Conservation (phyloP, 192 early-diverging fungal genomes). For the Coemansia sp. region DNA sequence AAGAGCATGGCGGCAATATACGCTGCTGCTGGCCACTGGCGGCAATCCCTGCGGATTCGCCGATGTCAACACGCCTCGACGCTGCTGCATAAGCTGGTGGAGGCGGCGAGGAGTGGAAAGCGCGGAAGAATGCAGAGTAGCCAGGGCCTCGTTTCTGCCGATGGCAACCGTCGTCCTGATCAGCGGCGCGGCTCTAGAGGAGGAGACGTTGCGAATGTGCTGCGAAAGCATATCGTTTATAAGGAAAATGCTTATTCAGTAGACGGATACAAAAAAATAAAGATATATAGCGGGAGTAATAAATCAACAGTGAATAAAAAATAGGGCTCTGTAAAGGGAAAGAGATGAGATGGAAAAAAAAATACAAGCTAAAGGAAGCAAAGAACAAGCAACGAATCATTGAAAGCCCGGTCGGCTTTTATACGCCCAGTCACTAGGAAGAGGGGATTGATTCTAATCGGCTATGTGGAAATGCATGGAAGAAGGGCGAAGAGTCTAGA, state of each 20-base stretch:
- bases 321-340: background rate
- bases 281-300: too few species aligned
- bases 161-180: background rate
- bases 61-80: background rate
- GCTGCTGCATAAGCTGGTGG: background rate
- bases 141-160: too few species aligned
- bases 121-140: background rate
- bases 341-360: background rate
- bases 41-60: background rate
- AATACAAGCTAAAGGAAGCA: background rate
- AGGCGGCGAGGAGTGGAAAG: background rate
- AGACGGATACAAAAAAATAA: background rate
- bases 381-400: too few species aligned
- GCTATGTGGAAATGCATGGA: background rate
- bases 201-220: background rate
- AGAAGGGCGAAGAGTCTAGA: background rate
- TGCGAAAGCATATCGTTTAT: slow-evolving; percentile 1
- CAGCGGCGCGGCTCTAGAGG: background rate
- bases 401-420: too few species aligned
- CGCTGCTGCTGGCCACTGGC: too few species aligned
- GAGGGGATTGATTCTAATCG: too few species aligned
- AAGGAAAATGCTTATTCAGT: background rate
- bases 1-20: background rate
- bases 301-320: background rate
- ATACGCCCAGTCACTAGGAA: background rate